Conservation (phyloP, 2,329 filamentous ascomycete genomes). For the Fusarium sp. region DNA sequence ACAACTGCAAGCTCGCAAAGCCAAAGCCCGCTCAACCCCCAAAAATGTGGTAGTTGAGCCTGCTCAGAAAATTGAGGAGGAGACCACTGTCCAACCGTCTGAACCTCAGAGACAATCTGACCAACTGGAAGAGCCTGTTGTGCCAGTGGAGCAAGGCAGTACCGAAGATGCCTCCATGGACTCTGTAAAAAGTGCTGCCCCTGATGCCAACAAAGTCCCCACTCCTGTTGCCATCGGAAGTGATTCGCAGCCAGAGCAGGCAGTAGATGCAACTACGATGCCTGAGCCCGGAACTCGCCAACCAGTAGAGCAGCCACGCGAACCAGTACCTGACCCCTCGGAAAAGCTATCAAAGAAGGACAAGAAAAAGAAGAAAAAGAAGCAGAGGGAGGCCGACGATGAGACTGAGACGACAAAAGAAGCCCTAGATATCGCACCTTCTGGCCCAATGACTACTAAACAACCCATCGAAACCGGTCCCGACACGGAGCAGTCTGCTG, state of each 20-base stretch:
- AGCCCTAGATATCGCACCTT: not conserved
- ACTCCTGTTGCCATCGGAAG: not conserved
- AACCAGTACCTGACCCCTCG: not conserved
- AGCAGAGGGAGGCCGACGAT: conserved; percentile 28
- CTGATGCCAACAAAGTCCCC: not conserved
- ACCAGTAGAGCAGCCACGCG: not conserved
- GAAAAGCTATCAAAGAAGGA: conserved; percentile 41
- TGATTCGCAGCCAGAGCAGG: not conserved
- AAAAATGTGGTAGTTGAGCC: not conserved
- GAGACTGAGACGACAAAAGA: not conserved
- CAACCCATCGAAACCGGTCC: not conserved
- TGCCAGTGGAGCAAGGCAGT: not conserved
- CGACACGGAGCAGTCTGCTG: not conserved
- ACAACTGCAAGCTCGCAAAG: not conserved
- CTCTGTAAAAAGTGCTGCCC: not conserved
- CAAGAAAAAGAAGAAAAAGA: conserved; percentile 51
- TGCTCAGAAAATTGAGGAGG: not conserved
- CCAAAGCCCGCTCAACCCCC: not conserved
- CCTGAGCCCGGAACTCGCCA: not conserved
- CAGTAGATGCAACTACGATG: not conserved
- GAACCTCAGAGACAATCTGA: not conserved
- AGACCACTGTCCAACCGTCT: not conserved
- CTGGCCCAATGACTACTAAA: not conserved
- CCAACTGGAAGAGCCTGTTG: not conserved
- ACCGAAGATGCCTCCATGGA: not conserved